These are phyloP conservation scores for Nymphaea colorata DNA, from an alignment of 164 flowering plant species.

Conservation along the genomic window DNA sequence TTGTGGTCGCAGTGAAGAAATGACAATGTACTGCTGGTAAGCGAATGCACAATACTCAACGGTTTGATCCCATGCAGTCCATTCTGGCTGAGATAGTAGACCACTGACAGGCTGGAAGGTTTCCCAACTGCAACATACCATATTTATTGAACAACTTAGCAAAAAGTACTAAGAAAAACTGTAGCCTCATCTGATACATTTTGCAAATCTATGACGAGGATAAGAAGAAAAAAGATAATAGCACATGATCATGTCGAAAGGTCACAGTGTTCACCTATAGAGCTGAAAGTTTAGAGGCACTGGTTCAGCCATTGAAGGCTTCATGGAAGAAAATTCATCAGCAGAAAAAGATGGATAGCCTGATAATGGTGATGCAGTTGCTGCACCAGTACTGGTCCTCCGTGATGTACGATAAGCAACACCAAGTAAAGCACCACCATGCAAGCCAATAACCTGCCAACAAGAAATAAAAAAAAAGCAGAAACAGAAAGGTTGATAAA, in stretches of 20 bases:
- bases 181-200: neutral
- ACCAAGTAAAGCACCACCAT: slow-evolving; percentile 97
- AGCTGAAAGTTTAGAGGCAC: slow-evolving; percentile 86
- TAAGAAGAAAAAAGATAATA: slow-evolving; percentile 1
- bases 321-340: slow-evolving; percentile 55
- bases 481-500: neutral
- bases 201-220: too few species aligned
- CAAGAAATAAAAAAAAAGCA: slow-evolving; percentile 3
- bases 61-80: slow-evolving; percentile 99
- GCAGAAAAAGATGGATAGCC: slow-evolving; percentile 67
- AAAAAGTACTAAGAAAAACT: neutral
- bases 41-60: slow-evolving; percentile 99
- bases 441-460: slow-evolving; percentile 74
- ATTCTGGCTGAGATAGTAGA: slow-evolving; percentile 96
- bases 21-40: slow-evolving; percentile 77
- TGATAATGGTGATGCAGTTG: slow-evolving; percentile 90
- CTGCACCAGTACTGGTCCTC: slow-evolving; percentile 69
- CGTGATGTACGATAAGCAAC: slow-evolving; percentile 91
- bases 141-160: slow-evolving; percentile 1
- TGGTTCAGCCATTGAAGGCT: slow-evolving; percentile 48
- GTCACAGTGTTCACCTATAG: slow-evolving; percentile 41
- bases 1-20: slow-evolving; percentile 93
- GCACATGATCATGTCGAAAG: neutral
- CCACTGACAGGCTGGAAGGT: slow-evolving; percentile 89
- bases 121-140: slow-evolving; percentile 76